A percentile compares a stretch with the other conserved stretches of the same genome.
Evolutionary conservation across 1,139 yeast genomes (phyloP).

Genomic region (Yamadazyma diospyri): DNA sequence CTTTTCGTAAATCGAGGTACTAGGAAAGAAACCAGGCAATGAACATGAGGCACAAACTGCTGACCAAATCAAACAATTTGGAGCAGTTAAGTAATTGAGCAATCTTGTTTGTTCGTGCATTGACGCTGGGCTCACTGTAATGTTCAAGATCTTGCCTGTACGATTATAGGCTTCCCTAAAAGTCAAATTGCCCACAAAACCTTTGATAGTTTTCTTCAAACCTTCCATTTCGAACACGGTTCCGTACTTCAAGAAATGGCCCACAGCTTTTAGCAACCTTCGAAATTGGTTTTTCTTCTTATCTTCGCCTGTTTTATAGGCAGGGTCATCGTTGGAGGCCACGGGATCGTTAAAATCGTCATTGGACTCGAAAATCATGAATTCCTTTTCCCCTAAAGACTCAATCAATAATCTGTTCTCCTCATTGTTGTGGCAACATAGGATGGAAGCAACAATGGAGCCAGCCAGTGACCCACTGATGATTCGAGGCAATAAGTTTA

Average conservation of each 20-base stretch:
- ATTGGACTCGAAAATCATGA: constrained; percentile 55
- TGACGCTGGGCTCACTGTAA: constrained; percentile 56
- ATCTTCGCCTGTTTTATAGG: constrained; percentile 7
- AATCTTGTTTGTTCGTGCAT: constrained; percentile 57
- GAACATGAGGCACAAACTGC: constrained; percentile 98
- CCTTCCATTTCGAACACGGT: constrained; percentile 83
- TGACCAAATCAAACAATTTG: constrained; percentile 58
- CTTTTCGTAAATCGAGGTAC: constrained; percentile 82
- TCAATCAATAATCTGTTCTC: constrained; percentile 60
- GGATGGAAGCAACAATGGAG: constrained; percentile 84
- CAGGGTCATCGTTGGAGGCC: constrained; percentile 4
- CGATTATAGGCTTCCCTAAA: constrained; percentile 58
- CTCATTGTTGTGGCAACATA: constrained; percentile 76
- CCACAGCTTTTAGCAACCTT: constrained; percentile 27
- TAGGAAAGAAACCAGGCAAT: constrained; percentile 85
- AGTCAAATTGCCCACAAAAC: constrained; percentile 85
- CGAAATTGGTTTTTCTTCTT: constrained; percentile 43
- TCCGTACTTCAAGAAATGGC: constrained; percentile 71
- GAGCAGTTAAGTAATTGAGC: constrained; percentile 47
- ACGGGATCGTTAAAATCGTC: constrained; percentile 18
- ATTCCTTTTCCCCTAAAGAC: constrained; percentile 53
- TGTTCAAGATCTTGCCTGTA: constrained; percentile 55
- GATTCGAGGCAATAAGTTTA: constrained; percentile 75
- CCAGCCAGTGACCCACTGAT: constrained; percentile 98
- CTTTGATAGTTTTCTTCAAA: constrained; percentile 68